These are phyloP conservation scores for Chrysanthemum lavandulifolium DNA, from an alignment of 129 eudicot genomes.

Conservation along the genomic window DNA sequence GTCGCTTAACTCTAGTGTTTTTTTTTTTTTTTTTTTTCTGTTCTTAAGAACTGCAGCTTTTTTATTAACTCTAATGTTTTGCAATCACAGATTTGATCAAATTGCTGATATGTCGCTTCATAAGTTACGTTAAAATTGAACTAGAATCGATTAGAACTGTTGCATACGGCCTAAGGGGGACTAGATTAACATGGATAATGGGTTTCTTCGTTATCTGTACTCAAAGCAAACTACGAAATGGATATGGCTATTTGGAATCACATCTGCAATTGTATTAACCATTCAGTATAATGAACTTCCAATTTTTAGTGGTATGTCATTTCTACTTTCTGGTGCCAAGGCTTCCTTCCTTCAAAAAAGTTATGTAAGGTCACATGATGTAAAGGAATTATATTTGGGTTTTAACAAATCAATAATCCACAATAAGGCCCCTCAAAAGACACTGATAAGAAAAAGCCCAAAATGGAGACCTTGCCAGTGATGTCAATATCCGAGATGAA, in stretches of 20 bases:
- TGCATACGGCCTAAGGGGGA: constrained; percentile 7
- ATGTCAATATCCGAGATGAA: constrained; percentile 58
- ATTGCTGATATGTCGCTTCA: neutral
- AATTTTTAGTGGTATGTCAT: constrained; percentile 25
- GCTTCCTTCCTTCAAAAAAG: constrained; percentile 30
- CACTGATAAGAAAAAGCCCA: constrained; percentile 19
- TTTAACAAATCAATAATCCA: constrained; percentile 5
- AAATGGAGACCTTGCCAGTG: constrained; percentile 23
- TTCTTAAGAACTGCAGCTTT: too few species aligned
- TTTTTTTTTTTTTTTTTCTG: neutral
- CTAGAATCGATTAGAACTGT: neutral
- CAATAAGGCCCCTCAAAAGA: constrained; percentile 2
- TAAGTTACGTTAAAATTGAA: neutral
- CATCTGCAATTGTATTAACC: constrained; percentile 32
- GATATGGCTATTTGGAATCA: constrained; percentile 34
- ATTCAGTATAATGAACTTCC: constrained; percentile 44
- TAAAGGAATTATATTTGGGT: constrained; percentile 15
- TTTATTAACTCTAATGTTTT: neutral
- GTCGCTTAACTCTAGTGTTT: neutral
- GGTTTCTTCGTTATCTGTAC: constrained; percentile 24
- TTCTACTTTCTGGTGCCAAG: constrained; percentile 32
- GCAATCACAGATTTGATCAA: constrained; percentile 9
- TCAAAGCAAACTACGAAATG: constrained; percentile 33
- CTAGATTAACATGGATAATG: constrained; percentile 40
- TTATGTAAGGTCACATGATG: constrained; percentile 1